phyloP scores from a whole-genome alignment of 352 stramenopile genomes.

The Phytophthora sp. region DNA sequence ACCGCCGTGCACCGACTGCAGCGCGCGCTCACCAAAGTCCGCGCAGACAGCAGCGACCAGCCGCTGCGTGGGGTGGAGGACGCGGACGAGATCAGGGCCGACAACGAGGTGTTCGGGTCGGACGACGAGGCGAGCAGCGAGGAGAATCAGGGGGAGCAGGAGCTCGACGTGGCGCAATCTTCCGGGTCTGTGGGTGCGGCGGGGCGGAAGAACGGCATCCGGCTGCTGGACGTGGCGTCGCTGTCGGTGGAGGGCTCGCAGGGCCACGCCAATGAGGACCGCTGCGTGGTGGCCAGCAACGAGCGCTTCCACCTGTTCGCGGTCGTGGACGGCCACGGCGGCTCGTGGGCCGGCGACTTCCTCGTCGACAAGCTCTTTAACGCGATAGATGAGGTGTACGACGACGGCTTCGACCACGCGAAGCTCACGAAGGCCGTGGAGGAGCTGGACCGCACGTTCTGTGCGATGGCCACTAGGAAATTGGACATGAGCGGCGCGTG shows the following conservation, averaged over 20 bases:
- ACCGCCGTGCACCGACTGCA: constrained; percentile 19
- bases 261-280: constrained; percentile 75
- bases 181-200: neutral
- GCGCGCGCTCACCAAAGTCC: constrained; percentile 35
- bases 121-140: constrained; percentile 9
- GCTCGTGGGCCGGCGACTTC: constrained; percentile 60
- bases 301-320: constrained; percentile 68
- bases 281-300: constrained; percentile 54
- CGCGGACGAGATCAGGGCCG: neutral
- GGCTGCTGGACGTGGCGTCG: constrained; percentile 43
- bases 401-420: constrained; percentile 39
- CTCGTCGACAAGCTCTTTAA: constrained; percentile 55
- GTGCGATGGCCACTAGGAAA: constrained; percentile 35
- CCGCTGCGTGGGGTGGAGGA: neutral
- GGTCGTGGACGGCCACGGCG: constrained; percentile 81
- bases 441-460: constrained; percentile 53
- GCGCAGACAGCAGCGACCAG: constrained; percentile 16
- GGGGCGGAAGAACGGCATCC: constrained; percentile 41
- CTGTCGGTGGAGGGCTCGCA: constrained; percentile 54
- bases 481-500: constrained; percentile 74
- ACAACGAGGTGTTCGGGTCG: constrained; percentile 20
- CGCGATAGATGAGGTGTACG: constrained; percentile 51
- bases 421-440: constrained; percentile 49
- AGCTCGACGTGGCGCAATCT: neutral
- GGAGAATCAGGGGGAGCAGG: constrained; percentile 22